Evolutionary conservation across 129 eudicot genomes (phyloP).

Genomic region (Gnaphalium uliginosum): DNA sequence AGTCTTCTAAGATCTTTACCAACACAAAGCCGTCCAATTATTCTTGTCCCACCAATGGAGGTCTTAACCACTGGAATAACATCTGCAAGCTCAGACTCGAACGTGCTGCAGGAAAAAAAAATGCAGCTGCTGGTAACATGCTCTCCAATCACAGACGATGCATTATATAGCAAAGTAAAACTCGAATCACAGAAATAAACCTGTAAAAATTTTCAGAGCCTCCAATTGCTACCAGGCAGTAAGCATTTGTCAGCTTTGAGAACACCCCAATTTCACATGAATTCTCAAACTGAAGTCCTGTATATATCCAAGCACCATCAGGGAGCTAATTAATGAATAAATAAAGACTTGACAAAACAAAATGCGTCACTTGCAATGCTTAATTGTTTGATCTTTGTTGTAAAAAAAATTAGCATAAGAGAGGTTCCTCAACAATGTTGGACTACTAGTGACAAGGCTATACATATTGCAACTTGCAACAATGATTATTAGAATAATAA

Average conservation of each 20-base stretch:
- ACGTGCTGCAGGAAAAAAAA: conserved; percentile 53
- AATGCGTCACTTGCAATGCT: background rate
- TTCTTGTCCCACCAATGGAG: conserved; percentile 84
- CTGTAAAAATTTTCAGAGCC: conserved; percentile 95
- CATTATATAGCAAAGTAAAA: background rate
- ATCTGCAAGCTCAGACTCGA: conserved; percentile 82
- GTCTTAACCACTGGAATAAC: conserved; percentile 92
- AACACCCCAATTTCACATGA: conserved; percentile 88
- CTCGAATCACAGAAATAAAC: conserved; percentile 32
- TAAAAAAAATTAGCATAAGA: background rate
- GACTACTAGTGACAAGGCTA: background rate
- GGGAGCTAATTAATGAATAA: background rate
- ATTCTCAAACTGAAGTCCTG: conserved; percentile 93
- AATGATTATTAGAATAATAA: background rate
- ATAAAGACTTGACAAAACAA: background rate
- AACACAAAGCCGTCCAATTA: conserved; percentile 82
- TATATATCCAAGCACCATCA: conserved; percentile 11
- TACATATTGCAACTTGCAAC: background rate
- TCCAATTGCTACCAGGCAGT: conserved; percentile 90
- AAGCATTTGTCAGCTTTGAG: conserved; percentile 89
- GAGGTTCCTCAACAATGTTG: background rate
- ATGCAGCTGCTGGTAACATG: conserved; percentile 9
- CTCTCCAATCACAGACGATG: background rate
- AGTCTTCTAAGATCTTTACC: conserved; percentile 41
- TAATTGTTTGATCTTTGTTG: background rate